These are phyloP conservation scores for Rhynchosporium secalis DNA, from an alignment of 2,329 filamentous ascomycete species.

Conservation along the genomic window DNA sequence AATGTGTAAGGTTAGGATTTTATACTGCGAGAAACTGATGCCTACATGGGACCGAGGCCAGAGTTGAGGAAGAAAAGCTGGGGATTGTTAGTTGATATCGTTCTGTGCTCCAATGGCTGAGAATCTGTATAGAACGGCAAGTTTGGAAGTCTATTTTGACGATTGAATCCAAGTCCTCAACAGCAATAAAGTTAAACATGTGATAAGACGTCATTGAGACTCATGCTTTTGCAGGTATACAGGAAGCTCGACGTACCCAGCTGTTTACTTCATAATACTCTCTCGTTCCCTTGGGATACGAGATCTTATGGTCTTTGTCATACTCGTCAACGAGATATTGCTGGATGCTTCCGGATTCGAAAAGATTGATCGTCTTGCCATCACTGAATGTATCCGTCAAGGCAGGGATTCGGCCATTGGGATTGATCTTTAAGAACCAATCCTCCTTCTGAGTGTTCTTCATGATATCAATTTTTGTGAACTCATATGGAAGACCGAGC, in stretches of 20 bases:
- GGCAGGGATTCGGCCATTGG: conserved; percentile 88
- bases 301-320: conserved; percentile 79
- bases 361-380: conserved; percentile 71
- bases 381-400: conserved; percentile 77
- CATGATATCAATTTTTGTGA: conserved; percentile 67
- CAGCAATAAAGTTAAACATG: background rate
- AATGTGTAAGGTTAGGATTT: no score
- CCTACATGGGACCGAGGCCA: conserved; percentile 62
- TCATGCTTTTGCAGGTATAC: no score
- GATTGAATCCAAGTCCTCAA: background rate
- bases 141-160: no score
- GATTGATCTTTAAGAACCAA: conserved; percentile 91
- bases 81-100: background rate
- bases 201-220: background rate
- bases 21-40: no score
- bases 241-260: conserved; percentile 57
- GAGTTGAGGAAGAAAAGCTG: conserved; percentile 72
- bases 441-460: conserved; percentile 71
- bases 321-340: conserved; percentile 83
- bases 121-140: no score
- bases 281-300: conserved; percentile 68
- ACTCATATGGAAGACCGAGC: conserved; percentile 78
- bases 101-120: background rate
- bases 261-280: conserved; percentile 80
- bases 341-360: conserved; percentile 82